Evolutionary conservation across 2,329 filamentous ascomycete species (phyloP).

Genomic region (Clonostachys solani): DNA sequence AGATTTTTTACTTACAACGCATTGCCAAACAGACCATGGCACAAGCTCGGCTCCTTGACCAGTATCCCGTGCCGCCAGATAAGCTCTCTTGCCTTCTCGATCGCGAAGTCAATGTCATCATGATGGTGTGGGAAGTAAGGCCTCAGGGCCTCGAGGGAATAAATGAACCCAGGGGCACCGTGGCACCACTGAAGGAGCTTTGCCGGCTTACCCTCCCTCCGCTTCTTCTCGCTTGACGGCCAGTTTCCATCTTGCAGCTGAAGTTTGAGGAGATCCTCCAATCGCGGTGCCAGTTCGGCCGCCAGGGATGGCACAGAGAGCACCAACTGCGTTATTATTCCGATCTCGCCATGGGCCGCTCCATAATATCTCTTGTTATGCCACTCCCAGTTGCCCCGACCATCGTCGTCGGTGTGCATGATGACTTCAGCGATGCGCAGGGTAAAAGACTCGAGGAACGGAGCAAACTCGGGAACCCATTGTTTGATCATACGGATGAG

Average conservation of each 20-base stretch:
- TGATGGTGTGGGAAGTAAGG: conserved; percentile 50
- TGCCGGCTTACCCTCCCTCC: conserved; percentile 31
- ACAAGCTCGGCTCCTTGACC: conserved; percentile 61
- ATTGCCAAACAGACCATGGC: conserved; percentile 63
- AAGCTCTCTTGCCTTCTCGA: conserved; percentile 45
- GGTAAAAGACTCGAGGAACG: conserved; percentile 48
- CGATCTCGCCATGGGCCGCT: conserved; percentile 63
- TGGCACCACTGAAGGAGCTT: conserved; percentile 63
- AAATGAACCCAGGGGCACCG: conserved; percentile 59
- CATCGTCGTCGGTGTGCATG: conserved; percentile 40
- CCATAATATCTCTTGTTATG: conserved; percentile 59
- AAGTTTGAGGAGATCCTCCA: conserved; percentile 51
- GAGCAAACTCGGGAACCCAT: conserved; percentile 44
- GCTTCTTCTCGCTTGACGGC: conserved; percentile 44
- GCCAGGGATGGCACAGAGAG: conserved; percentile 52
- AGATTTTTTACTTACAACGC: conserved; percentile 49
- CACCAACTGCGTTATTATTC: conserved; percentile 67
- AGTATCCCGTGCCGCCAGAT: conserved; percentile 54
- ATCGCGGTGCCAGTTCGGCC: conserved; percentile 42
- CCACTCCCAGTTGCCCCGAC: conserved; percentile 53
- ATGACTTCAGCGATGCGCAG: conserved; percentile 55
- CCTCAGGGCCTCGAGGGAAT: conserved; percentile 51
- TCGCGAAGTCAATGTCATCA: conserved; percentile 45
- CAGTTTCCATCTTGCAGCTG: conserved; percentile 63
- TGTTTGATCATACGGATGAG: conserved; percentile 59